Evolutionary conservation across 257 asterid species (phyloP).

Genomic region (Solanum appendiculatum): DNA sequence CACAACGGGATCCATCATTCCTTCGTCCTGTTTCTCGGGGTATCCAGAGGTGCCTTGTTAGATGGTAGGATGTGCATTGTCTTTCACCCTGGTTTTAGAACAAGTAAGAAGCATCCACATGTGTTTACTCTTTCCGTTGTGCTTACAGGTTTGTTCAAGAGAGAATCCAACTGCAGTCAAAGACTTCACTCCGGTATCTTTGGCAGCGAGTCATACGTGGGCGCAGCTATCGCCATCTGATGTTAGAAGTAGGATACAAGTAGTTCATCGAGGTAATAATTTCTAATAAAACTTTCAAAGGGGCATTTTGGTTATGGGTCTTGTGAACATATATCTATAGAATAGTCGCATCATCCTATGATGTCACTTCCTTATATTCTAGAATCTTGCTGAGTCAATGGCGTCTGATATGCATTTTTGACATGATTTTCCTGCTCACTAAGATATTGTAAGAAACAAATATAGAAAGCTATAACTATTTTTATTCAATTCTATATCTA

Average conservation of each 20-base stretch:
- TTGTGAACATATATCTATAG: neutral
- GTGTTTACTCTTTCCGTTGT: constrained; percentile 13
- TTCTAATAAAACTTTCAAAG: neutral
- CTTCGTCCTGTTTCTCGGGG: constrained; percentile 89
- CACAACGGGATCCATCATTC: constrained; percentile 80
- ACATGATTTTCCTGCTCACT: neutral
- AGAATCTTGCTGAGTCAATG: neutral
- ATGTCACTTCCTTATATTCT: neutral
- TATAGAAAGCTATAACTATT: neutral
- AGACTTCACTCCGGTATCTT: constrained; percentile 29
- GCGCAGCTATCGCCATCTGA: constrained; percentile 85
- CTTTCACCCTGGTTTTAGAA: constrained; percentile 8
- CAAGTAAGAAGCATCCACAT: constrained; percentile 1
- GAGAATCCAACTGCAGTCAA: constrained; percentile 37
- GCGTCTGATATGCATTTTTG: neutral
- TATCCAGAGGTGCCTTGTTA: constrained; percentile 81
- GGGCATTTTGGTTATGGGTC: neutral
- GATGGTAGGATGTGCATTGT: constrained; percentile 57
- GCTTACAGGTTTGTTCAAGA: constrained; percentile 87
- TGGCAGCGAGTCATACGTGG: constrained; percentile 85
- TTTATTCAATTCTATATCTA: neutral
- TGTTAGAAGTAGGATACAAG: constrained; percentile 48
- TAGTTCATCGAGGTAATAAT: neutral
- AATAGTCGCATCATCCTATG: neutral
- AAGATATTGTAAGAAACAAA: neutral